A percentile compares a stretch with the other conserved stretches of the same genome.
These are phyloP conservation scores for Hydnum rufescens DNA, from an alignment of 768 basidiomycete genomes.

Conservation along the genomic window DNA sequence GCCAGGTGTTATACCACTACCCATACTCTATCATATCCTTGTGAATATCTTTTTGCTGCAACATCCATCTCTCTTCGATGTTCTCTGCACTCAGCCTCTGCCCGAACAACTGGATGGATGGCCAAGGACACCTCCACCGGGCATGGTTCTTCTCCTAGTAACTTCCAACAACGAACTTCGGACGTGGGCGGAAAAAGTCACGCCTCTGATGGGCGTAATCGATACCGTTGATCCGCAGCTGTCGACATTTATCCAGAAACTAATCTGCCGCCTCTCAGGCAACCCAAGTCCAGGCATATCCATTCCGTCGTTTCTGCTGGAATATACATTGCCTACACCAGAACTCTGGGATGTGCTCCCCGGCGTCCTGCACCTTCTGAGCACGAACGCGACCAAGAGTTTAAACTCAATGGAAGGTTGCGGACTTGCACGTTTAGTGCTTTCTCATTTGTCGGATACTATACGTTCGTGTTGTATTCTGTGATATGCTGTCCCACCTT, in stretches of 20 bases:
- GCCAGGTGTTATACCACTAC: conserved; percentile 30
- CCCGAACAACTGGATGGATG: too few species aligned
- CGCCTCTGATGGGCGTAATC: background rate
- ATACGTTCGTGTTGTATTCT: too few species aligned
- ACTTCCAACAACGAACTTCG: conserved; percentile 30
- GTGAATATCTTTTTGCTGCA: conserved; percentile 39
- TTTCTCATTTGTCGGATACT: too few species aligned
- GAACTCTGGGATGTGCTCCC: too few species aligned
- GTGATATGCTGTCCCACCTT: too few species aligned
- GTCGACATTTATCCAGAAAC: too few species aligned
- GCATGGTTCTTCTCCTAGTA: conserved; percentile 38
- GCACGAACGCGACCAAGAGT: too few species aligned
- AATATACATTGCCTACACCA: too few species aligned
- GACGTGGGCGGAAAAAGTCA: conserved; percentile 11
- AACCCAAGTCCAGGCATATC: background rate
- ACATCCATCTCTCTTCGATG: conserved; percentile 26
- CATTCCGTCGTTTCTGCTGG: background rate
- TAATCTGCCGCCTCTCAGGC: background rate
- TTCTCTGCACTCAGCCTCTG: conserved; percentile 28
- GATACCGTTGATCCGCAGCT: background rate
- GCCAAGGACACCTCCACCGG: conserved; percentile 43
- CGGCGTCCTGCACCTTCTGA: too few species aligned
- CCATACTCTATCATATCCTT: conserved; percentile 39
- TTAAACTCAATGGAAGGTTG: too few species aligned
- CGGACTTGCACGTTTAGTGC: too few species aligned